Percentiles rank a stretch among this genome's conserved stretches.
phyloP scores from a whole-genome alignment of 1,139 yeast genomes.

The Pichia sp. region DNA sequence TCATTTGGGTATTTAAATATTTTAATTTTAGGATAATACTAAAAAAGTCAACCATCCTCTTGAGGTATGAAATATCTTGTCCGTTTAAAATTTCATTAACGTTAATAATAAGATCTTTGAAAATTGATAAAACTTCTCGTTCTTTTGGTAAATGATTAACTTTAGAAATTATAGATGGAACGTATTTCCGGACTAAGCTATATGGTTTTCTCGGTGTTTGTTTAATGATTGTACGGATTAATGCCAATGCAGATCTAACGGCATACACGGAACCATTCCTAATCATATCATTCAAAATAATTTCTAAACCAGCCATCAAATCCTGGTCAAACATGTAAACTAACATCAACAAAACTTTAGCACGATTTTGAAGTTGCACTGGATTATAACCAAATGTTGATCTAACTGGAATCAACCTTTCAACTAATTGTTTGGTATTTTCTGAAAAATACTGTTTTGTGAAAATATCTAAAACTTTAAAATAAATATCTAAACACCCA shows the following conservation, averaged over 20 bases:
- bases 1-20: not conserved
- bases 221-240: slow-evolving; percentile 9
- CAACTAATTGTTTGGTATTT: slow-evolving; percentile 20
- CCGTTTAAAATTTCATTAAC: slow-evolving; percentile 10
- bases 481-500: slow-evolving; percentile 27
- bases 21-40: slow-evolving; percentile 9
- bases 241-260: slow-evolving; percentile 9
- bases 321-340: slow-evolving; percentile 25
- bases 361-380: slow-evolving; percentile 24
- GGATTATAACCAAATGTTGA: slow-evolving; percentile 23
- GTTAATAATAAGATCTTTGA: slow-evolving; percentile 7
- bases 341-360: slow-evolving; percentile 26
- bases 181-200: slow-evolving; percentile 15
- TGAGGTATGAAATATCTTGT: slow-evolving; percentile 12
- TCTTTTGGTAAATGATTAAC: slow-evolving; percentile 14
- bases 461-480: slow-evolving; percentile 24
- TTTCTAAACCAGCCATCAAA: slow-evolving; percentile 20
- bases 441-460: slow-evolving; percentile 14
- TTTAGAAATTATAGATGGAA: slow-evolving; percentile 14
- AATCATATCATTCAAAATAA: slow-evolving; percentile 19
- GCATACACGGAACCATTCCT: slow-evolving; percentile 12
- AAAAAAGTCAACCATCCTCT: slow-evolving; percentile 13
- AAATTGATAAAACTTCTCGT: slow-evolving; percentile 1
- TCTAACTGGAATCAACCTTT: slow-evolving; percentile 29
- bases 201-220: slow-evolving; percentile 19